phyloP scores from a whole-genome alignment of 352 stramenopile genomes.

The Phytophthora brassicae region DNA sequence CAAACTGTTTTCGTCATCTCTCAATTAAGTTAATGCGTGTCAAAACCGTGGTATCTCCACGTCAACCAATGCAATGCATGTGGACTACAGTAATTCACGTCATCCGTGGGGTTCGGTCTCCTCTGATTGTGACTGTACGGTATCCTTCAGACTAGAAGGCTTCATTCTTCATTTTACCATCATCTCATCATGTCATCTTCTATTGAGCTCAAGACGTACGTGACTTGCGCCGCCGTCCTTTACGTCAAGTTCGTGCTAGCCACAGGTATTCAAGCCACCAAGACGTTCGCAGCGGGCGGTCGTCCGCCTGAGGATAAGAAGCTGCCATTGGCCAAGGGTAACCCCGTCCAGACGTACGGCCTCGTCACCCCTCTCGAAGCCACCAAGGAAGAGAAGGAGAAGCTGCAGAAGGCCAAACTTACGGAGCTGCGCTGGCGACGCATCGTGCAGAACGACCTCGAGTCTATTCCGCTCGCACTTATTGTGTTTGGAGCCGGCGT shows the following conservation, averaged over 20 bases:
- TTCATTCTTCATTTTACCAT: slow-evolving; percentile 18
- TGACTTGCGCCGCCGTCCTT: slow-evolving; percentile 50
- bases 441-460: slow-evolving; percentile 64
- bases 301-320: slow-evolving; percentile 54
- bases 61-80: slow-evolving; percentile 16
- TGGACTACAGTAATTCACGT: slow-evolving; percentile 36
- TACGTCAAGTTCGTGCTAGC: slow-evolving; percentile 71
- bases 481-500: slow-evolving; percentile 47
- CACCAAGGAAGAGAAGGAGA: slow-evolving; percentile 28
- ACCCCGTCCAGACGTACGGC: slow-evolving; percentile 43
- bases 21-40: slow-evolving; percentile 23
- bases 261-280: slow-evolving; percentile 45
- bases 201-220: slow-evolving; percentile 52
- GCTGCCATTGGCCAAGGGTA: slow-evolving; percentile 42
- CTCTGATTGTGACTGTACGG: slow-evolving; percentile 18
- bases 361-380: slow-evolving; percentile 25
- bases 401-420: slow-evolving; percentile 34
- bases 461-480: slow-evolving; percentile 55
- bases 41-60: slow-evolving; percentile 9
- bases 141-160: neutral
- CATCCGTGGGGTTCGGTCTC: slow-evolving; percentile 16
- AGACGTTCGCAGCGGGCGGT: slow-evolving; percentile 49
- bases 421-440: slow-evolving; percentile 48
- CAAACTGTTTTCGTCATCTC: too few relatives aligned
- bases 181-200: slow-evolving; percentile 29